Evolutionary conservation across 495 filamentous ascomycete genomes (phyloP).

Genomic region (Xylaria bambusicola): DNA sequence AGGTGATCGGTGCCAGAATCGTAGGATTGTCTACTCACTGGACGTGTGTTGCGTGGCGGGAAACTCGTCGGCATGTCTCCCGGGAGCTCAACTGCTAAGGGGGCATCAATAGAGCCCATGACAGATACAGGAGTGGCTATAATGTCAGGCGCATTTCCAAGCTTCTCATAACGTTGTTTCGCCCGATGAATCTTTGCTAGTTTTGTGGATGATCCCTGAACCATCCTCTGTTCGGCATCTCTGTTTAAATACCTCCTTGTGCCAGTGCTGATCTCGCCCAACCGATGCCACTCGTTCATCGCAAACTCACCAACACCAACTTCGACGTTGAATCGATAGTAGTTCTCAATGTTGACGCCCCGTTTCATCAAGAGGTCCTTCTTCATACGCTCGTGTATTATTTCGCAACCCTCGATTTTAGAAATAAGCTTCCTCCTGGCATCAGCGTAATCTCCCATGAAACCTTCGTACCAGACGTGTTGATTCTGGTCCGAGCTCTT

Average conservation of each 20-base stretch:
- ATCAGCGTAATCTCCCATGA: constrained; percentile 89
- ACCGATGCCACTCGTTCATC: constrained; percentile 96
- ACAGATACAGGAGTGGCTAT: constrained; percentile 28
- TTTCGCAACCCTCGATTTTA: constrained; percentile 95
- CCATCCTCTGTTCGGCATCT: constrained; percentile 71
- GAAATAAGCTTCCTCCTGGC: constrained; percentile 77
- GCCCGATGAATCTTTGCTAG: constrained; percentile 80
- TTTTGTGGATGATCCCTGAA: constrained; percentile 73
- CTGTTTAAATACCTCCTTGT: constrained; percentile 81
- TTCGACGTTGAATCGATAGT: constrained; percentile 96
- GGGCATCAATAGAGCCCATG: constrained; percentile 37
- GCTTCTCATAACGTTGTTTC: constrained; percentile 45
- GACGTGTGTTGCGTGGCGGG: constrained; percentile 29
- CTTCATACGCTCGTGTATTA: constrained; percentile 82
- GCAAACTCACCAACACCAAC: constrained; percentile 97
- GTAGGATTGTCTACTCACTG: constrained; percentile 47
- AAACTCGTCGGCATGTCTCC: constrained; percentile 44
- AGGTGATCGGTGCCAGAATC: constrained; percentile 49
- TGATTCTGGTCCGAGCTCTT: constrained; percentile 64
- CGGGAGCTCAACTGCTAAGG: constrained; percentile 50
- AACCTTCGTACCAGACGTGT: constrained; percentile 89
- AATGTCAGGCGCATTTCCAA: constrained; percentile 32
- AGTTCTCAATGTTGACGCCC: constrained; percentile 83
- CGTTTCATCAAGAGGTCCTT: constrained; percentile 72
- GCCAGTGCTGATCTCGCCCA: constrained; percentile 90